Conservation (phyloP, 192 early-diverging fungal genomes). For the Rhizophagus prolifer region DNA sequence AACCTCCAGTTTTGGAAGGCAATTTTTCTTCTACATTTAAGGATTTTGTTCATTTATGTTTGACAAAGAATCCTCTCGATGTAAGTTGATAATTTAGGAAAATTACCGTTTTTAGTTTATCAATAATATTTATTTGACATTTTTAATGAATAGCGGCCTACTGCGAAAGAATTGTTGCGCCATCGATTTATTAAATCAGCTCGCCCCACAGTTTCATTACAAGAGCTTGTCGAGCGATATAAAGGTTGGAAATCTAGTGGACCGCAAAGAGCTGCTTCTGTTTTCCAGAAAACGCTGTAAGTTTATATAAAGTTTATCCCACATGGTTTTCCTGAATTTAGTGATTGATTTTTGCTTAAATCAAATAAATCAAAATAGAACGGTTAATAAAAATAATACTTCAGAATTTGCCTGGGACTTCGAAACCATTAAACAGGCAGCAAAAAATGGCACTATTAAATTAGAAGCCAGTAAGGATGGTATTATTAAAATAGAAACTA, state of each 20-base stretch:
- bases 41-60: slow-evolving; percentile 86
- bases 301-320: background rate
- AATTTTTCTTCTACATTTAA: slow-evolving; percentile 81
- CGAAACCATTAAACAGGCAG: slow-evolving; percentile 30
- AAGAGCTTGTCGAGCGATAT: slow-evolving; percentile 83
- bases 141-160: slow-evolving; percentile 62
- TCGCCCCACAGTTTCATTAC: slow-evolving; percentile 76
- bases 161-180: slow-evolving; percentile 85
- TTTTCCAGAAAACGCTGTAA: slow-evolving; percentile 12
- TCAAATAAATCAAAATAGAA: background rate
- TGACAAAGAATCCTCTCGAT: slow-evolving; percentile 82
- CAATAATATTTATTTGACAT: slow-evolving; percentile 6
- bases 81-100: slow-evolving; percentile 42
- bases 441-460: background rate
- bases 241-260: slow-evolving; percentile 69
- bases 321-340: background rate
- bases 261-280: slow-evolving; percentile 37
- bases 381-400: slow-evolving; percentile 23
- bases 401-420: slow-evolving; percentile 39
- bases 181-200: slow-evolving; percentile 87
- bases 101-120: background rate
- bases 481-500: background rate
- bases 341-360: background rate
- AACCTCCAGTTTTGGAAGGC: slow-evolving; percentile 81
- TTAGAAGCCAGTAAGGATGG: background rate